phyloP scores from a whole-genome alignment of 2,329 filamentous ascomycete species.

The Colletotrichum horii region DNA sequence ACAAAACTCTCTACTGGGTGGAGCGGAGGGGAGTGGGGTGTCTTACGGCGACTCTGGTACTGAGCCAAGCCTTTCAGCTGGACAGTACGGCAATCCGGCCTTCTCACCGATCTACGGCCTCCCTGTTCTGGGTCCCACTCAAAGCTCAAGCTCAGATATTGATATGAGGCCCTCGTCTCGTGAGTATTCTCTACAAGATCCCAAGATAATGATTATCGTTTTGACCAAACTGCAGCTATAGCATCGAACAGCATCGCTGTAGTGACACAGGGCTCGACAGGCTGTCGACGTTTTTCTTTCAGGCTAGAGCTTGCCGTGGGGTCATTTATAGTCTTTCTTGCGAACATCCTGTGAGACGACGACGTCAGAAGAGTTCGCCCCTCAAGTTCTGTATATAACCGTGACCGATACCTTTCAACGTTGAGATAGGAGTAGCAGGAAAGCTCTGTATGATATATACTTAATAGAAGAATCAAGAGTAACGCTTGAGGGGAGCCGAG shows the following conservation, averaged over 20 bases:
- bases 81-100: neutral
- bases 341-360: neutral
- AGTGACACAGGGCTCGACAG: neutral
- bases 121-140: neutral
- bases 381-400: neutral
- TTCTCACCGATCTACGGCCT: neutral
- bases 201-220: accelerated
- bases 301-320: neutral
- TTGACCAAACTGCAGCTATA: neutral
- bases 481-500: neutral
- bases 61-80: neutral
- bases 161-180: neutral
- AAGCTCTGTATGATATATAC: neutral
- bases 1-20: neutral
- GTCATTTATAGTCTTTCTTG: neutral
- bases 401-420: neutral
- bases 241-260: neutral
- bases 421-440: neutral
- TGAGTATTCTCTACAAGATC: neutral
- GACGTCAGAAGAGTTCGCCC: accelerated
- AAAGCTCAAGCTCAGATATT: neutral
- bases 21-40: neutral
- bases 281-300: neutral
- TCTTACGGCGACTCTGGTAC: neutral
- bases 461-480: accelerated